These are phyloP conservation scores for Talinum fruticosum DNA, from an alignment of 148 eudicot species.

Conservation along the genomic window DNA sequence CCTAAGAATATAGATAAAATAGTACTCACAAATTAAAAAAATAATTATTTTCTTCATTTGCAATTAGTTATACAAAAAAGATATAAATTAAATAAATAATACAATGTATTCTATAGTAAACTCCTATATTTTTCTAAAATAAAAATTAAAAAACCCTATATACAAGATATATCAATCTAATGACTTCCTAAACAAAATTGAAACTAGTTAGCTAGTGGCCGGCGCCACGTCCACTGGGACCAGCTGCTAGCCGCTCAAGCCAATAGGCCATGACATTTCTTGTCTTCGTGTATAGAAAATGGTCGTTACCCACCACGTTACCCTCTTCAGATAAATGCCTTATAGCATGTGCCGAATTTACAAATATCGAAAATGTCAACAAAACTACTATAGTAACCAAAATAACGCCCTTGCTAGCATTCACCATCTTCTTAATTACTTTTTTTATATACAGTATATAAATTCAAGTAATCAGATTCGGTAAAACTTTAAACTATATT, in stretches of 20 bases:
- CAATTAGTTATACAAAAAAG: background rate
- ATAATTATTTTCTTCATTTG: background rate
- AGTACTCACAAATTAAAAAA: background rate
- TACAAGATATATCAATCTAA: background rate
- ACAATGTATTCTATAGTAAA: background rate
- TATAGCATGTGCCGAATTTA: background rate
- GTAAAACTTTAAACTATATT: no score
- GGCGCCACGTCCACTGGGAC: conserved; percentile 1
- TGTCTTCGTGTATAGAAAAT: background rate
- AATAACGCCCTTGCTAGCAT: background rate
- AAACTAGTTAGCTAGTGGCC: background rate
- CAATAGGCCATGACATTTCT: background rate
- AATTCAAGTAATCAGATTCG: background rate
- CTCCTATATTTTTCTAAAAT: background rate
- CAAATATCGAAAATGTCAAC: background rate
- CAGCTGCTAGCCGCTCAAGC: conserved; percentile 3
- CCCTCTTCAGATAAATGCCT: background rate
- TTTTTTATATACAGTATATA: background rate
- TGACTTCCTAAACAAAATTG: no score
- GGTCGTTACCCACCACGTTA: background rate
- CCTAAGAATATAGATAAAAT: background rate
- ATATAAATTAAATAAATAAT: background rate
- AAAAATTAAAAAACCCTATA: background rate
- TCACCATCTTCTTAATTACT: background rate
- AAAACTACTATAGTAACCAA: background rate